These are phyloP conservation scores for Ogataea kodamae DNA, from an alignment of 805 yeast species.

Conservation along the genomic window DNA sequence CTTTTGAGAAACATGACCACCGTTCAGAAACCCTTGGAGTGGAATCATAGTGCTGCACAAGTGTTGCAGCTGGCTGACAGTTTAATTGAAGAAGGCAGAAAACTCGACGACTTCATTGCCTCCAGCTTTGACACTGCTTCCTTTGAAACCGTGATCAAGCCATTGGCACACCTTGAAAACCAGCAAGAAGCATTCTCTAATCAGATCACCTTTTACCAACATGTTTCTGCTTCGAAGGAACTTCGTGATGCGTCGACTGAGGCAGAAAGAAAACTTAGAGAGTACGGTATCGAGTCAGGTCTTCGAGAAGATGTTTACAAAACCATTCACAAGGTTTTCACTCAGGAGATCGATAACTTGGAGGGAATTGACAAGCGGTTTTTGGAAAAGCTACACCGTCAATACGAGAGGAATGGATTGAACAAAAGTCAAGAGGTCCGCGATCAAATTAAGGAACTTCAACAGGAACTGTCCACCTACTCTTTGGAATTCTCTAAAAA, in stretches of 20 bases:
- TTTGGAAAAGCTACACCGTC: constrained; percentile 52
- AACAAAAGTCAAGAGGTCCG: constrained; percentile 54
- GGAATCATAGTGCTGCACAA: constrained; percentile 58
- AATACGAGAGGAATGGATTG: constrained; percentile 67
- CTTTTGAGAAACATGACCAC: constrained; percentile 1
- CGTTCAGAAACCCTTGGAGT: constrained; percentile 45
- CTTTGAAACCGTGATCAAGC: constrained; percentile 52
- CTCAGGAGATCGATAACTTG: constrained; percentile 32
- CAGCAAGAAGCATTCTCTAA: constrained; percentile 41
- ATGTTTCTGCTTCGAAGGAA: constrained; percentile 62
- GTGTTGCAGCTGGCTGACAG: constrained; percentile 42
- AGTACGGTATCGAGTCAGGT: constrained; percentile 59
- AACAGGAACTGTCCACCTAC: constrained; percentile 56
- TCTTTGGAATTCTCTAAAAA: constrained; percentile 59
- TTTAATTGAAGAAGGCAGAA: constrained; percentile 41
- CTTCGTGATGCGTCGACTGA: constrained; percentile 67
- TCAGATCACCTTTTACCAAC: constrained; percentile 65
- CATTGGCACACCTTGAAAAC: constrained; percentile 52
- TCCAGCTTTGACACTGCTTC: constrained; percentile 43
- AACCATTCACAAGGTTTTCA: constrained; percentile 52
- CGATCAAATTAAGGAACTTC: constrained; percentile 52
- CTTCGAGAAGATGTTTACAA: constrained; percentile 64
- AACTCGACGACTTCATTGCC: constrained; percentile 53
- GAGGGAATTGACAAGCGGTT: constrained; percentile 56
- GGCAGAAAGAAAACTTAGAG: constrained; percentile 56